Conservation (phyloP, 2,329 filamentous ascomycete species). For the Onygenales sp. region DNA sequence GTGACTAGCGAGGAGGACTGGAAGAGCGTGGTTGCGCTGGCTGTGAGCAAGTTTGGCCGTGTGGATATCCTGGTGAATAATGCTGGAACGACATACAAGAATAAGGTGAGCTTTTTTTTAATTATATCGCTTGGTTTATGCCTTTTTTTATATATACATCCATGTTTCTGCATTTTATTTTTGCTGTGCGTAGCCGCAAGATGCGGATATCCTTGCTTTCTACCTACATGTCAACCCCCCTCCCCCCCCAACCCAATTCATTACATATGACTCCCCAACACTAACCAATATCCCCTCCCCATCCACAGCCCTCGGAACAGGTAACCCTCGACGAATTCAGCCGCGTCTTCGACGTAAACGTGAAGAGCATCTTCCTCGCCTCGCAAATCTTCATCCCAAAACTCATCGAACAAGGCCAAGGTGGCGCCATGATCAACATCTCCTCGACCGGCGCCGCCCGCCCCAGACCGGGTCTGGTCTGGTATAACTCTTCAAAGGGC, state of each 20-base stretch:
- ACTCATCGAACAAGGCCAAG: conserved; percentile 29
- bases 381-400: conserved; percentile 24
- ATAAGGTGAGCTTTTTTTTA: conserved; percentile 22
- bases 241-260: too few species aligned
- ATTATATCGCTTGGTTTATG: too few species aligned
- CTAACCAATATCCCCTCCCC: neutral
- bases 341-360: conserved; percentile 35
- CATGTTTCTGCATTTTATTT: neutral
- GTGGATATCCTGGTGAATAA: conserved; percentile 41
- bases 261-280: neutral
- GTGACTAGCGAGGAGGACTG: conserved; percentile 26
- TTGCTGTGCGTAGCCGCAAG: neutral
- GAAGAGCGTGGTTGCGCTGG: conserved; percentile 21
- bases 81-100: conserved; percentile 34
- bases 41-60: conserved; percentile 21
- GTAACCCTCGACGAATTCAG: conserved; percentile 37
- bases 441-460: conserved; percentile 34
- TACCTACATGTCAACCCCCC: too few species aligned
- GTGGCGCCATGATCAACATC: conserved; percentile 37
- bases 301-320: conserved; percentile 26
- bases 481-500: conserved; percentile 38
- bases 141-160: too few species aligned
- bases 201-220: neutral
- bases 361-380: conserved; percentile 33
- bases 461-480: conserved; percentile 34